These are phyloP conservation scores for Brasenia schreberi DNA, from an alignment of 164 flowering plant species.

Conservation along the genomic window DNA sequence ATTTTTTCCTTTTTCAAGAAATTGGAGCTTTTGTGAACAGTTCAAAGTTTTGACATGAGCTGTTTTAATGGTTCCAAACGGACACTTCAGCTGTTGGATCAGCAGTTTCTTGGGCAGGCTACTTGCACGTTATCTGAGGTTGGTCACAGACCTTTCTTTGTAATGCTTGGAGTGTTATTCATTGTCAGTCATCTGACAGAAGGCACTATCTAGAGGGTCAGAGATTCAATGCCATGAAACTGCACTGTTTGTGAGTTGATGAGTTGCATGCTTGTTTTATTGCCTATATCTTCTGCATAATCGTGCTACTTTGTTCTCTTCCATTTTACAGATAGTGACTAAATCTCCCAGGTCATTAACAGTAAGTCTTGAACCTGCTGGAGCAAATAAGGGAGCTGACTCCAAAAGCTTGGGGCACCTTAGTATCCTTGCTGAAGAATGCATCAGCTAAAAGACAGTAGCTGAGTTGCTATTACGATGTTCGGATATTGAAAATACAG, in stretches of 20 bases:
- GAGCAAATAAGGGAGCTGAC: slow-evolving; percentile 21
- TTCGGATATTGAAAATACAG: slow-evolving; percentile 54
- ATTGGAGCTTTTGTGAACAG: too few relatives aligned
- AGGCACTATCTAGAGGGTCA: too few relatives aligned
- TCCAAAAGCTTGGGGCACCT: slow-evolving; percentile 37
- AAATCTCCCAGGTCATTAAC: slow-evolving; percentile 39
- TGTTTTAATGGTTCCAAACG: slow-evolving; percentile 11
- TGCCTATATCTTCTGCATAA: slow-evolving; percentile 25
- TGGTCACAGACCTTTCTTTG: neutral
- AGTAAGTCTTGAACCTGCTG: slow-evolving; percentile 37
- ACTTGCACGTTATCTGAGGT: slow-evolving; percentile 77
- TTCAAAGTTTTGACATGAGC: neutral
- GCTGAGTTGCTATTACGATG: slow-evolving; percentile 60
- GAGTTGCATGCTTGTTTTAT: neutral
- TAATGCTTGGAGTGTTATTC: neutral
- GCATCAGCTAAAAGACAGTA: slow-evolving; percentile 44
- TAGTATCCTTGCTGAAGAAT: slow-evolving; percentile 74
- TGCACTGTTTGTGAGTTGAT: too few relatives aligned
- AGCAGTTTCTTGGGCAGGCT: slow-evolving; percentile 84
- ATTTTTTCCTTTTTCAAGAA: too few relatives aligned
- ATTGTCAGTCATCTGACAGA: too few relatives aligned
- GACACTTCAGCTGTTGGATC: slow-evolving; percentile 59
- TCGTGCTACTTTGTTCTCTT: slow-evolving; percentile 7
- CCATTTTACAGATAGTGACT: slow-evolving; percentile 56
- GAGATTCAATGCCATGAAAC: too few relatives aligned